These are phyloP conservation scores for Microdochium nivale DNA, from an alignment of 2,329 filamentous ascomycete species.

Conservation along the genomic window DNA sequence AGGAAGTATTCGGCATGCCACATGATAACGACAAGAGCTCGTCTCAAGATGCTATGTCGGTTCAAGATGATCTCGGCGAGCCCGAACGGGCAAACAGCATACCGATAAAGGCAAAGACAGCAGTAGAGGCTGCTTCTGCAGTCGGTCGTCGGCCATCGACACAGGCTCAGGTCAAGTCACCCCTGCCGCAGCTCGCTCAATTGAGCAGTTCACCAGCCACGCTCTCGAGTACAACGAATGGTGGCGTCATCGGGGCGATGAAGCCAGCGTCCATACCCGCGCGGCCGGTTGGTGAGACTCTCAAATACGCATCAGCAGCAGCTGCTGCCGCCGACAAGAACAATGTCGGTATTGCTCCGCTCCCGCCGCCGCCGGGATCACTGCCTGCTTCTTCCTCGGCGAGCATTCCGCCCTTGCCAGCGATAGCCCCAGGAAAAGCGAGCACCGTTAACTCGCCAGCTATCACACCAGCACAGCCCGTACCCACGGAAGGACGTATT, in stretches of 20 bases:
- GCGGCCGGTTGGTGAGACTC: constrained; percentile 75
- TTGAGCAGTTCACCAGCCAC: constrained; percentile 56
- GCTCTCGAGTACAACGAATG: constrained; percentile 51
- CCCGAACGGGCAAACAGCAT: constrained; percentile 38
- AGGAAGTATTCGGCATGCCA: constrained; percentile 74
- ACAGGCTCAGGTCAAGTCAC: constrained; percentile 76
- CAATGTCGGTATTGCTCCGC: constrained; percentile 84
- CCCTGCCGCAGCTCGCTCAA: constrained; percentile 84
- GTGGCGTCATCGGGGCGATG: constrained; percentile 54
- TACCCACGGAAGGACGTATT: constrained; percentile 16
- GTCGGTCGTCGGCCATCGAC: constrained; percentile 62
- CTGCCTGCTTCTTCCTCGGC: constrained; percentile 23
- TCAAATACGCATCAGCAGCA: constrained; percentile 95
- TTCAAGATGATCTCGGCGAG: constrained; percentile 75
- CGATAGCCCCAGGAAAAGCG: constrained; percentile 40
- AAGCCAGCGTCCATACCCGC: constrained; percentile 86
- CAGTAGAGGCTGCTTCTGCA: constrained; percentile 46
- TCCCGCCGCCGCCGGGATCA: constrained; percentile 78
- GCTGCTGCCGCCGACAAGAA: constrained; percentile 85
- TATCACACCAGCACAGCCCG: constrained; percentile 36
- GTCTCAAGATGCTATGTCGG: constrained; percentile 90
- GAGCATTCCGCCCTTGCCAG: constrained; percentile 38
- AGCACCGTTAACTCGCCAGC: constrained; percentile 49
- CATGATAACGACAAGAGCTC: constrained; percentile 79
- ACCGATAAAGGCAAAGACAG: constrained; percentile 42